A percentile compares a stretch with the other conserved stretches of the same genome.
phyloP scores from a whole-genome alignment of 2,329 filamentous ascomycete genomes.

The Calonectria pseudoturangicola region DNA sequence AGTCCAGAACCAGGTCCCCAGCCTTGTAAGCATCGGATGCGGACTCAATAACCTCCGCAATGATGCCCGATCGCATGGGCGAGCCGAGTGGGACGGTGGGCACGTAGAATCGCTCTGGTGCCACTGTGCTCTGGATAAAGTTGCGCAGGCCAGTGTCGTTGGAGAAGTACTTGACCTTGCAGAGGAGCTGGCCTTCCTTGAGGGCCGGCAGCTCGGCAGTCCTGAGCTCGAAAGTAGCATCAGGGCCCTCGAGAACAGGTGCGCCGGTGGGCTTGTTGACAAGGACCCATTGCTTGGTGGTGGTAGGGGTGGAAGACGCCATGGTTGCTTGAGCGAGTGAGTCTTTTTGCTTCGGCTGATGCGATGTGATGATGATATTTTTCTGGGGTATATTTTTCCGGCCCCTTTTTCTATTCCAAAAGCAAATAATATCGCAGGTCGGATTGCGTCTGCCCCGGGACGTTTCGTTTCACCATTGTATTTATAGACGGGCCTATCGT shows the following conservation, averaged over 20 bases:
- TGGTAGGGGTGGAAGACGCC: constrained; percentile 48
- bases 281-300: constrained; percentile 58
- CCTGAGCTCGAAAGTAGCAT: constrained; percentile 55
- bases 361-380: background rate
- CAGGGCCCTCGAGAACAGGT: constrained; percentile 52
- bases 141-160: constrained; percentile 56
- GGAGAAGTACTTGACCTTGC: constrained; percentile 54
- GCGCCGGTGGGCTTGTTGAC: constrained; percentile 52
- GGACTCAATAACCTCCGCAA: constrained; percentile 56
- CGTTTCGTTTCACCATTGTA: constrained; percentile 25
- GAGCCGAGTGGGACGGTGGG: constrained; percentile 54
- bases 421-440: constrained; percentile 28
- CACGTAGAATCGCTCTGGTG: constrained; percentile 55
- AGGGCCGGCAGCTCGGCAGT: constrained; percentile 51
- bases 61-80: constrained; percentile 55
- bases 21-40: constrained; percentile 50
- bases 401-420: constrained; percentile 29
- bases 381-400: constrained; percentile 5
- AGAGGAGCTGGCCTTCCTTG: constrained; percentile 54
- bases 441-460: constrained; percentile 12
- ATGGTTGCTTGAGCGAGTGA: constrained; percentile 34
- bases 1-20: constrained; percentile 55
- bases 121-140: constrained; percentile 56
- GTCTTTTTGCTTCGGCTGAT: constrained; percentile 11
- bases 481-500: constrained; percentile 29